A percentile compares a stretch with the other conserved stretches of the same genome.
Conservation (phyloP, 225 moss, liverwort and hornwort species). For the Takakia lepidozioides region DNA sequence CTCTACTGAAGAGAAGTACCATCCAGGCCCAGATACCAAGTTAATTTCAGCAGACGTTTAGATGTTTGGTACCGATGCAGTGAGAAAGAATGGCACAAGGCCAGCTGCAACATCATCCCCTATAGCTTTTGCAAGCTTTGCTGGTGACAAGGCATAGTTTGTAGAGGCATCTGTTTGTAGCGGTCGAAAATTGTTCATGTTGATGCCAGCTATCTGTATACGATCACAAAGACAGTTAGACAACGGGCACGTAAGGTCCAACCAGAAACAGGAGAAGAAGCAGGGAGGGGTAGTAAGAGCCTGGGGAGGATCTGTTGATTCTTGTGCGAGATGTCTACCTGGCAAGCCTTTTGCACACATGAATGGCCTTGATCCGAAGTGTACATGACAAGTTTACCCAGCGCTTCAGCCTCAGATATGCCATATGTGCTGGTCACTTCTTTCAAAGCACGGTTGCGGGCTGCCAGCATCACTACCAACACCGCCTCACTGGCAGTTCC, state of each 20-base stretch:
- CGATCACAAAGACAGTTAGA: too few species aligned
- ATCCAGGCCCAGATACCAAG: too few species aligned
- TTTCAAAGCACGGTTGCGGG: slow-evolving; percentile 40
- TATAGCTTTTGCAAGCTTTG: slow-evolving; percentile 29
- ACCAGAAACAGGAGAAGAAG: too few species aligned
- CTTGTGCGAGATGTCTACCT: slow-evolving; percentile 13
- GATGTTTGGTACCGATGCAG: slow-evolving; percentile 42
- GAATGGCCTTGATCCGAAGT: slow-evolving; percentile 75
- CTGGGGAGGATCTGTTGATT: too few species aligned
- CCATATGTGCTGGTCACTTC: slow-evolving; percentile 26
- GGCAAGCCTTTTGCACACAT: slow-evolving; percentile 61
- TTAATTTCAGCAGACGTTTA: neutral
- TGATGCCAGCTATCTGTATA: slow-evolving; percentile 58
- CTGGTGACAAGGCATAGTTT: slow-evolving; percentile 48
- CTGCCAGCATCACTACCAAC: slow-evolving; percentile 61
- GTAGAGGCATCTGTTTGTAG: slow-evolving; percentile 46
- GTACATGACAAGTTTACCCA: slow-evolving; percentile 54
- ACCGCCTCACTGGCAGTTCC: slow-evolving; percentile 78
- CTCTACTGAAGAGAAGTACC: too few species aligned
- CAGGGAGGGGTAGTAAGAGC: too few species aligned
- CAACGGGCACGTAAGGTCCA: too few species aligned
- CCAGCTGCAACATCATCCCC: slow-evolving; percentile 59
- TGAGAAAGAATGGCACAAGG: slow-evolving; percentile 67
- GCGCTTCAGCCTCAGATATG: slow-evolving; percentile 39
- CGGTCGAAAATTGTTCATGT: slow-evolving; percentile 40